phyloP scores from a whole-genome alignment of 2,329 filamentous ascomycete species.

The Trichophyton verrucosum region DNA sequence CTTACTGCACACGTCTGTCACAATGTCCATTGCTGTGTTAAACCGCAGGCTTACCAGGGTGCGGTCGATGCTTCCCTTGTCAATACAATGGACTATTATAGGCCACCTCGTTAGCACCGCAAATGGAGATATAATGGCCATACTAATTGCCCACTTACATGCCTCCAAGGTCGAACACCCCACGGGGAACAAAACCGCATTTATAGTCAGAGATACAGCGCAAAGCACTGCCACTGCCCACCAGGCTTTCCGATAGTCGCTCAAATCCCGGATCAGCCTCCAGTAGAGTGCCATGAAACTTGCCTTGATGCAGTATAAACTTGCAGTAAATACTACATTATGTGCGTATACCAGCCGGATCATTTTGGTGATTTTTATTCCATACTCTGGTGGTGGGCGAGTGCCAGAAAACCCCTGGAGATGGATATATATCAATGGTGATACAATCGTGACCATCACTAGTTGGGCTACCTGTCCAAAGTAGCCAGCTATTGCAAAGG shows the following conservation, averaged over 20 bases:
- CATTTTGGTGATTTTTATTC: conserved; percentile 6
- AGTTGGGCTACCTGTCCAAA: conserved; percentile 5
- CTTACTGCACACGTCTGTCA: conserved; percentile 7
- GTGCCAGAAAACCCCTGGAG: conserved; percentile 3
- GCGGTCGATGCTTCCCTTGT: neutral
- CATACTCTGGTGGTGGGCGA: conserved; percentile 5
- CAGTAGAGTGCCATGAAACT: conserved; percentile 10
- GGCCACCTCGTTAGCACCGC: neutral
- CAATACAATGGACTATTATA: conserved; percentile 6
- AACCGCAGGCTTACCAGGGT: conserved; percentile 6
- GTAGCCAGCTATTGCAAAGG: conserved; percentile 6
- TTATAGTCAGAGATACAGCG: neutral
- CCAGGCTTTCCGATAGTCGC: conserved; percentile 7
- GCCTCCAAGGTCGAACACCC: conserved; percentile 7
- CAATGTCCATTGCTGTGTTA: conserved; percentile 8
- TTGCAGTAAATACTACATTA: conserved; percentile 5
- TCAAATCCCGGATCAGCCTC: conserved; percentile 8
- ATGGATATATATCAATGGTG: conserved; percentile 9
- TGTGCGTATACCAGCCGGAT: conserved; percentile 6
- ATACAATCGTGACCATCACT: conserved; percentile 4
- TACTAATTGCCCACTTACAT: conserved; percentile 4
- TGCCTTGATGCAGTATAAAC: conserved; percentile 10
- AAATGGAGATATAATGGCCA: neutral
- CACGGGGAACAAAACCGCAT: conserved; percentile 3
- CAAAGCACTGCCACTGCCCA: conserved; percentile 6